Evolutionary conservation across 768 basidiomycete genomes (phyloP), one percentile per base, ranked within the genome.

Genomic region (Tricholoma sp.): DNA sequence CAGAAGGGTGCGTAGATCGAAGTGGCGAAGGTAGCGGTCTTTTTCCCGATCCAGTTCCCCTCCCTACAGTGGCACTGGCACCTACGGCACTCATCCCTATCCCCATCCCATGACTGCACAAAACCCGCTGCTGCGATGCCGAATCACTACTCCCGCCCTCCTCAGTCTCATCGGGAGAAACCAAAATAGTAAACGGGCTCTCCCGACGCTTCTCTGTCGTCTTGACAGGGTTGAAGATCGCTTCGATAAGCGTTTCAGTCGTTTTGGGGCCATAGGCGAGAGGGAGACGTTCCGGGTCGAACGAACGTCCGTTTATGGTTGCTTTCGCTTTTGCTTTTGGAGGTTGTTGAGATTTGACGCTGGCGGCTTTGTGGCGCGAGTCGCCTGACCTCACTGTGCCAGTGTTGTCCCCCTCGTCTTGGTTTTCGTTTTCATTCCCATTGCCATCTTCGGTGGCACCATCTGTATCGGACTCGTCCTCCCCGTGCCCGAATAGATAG

Each of bases 241-340:
- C 83, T 54, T 92, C 90, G 64, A 91, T 91, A 41, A 92, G 76
- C 36, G 76, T 75, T 65, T 89, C 88, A 0, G 89, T 91, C 12
- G 83, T 81, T 51, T 80, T 80, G 2, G 84, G 78, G 1, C 86
- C 84, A 58, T 80, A 77, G 3, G 81, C 79, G 15, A 71, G 65
- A 1, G 83, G 83, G 6, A 88, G 74, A 32, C 70, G 65, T n/a
- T 69, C 65, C 6, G 75, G 66, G 59, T 74, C 72, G 58, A 79
- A 77, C 1, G 68, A 61, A 3, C 57, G 62, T 13, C 50, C 6
- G 15, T 47, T 47, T 13, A 4, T 18, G 13, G 6, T 44, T 17
- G 6, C 4, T 13, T 31, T 41, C 5, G 37, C 9, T 41, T 39
- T 51, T 1, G 53, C 11, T 1, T 39, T 52, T 37, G 13, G 32